Evolutionary conservation across 2,329 filamentous ascomycete species (phyloP).

Genomic region (Chrysoporthe austroafricana): DNA sequence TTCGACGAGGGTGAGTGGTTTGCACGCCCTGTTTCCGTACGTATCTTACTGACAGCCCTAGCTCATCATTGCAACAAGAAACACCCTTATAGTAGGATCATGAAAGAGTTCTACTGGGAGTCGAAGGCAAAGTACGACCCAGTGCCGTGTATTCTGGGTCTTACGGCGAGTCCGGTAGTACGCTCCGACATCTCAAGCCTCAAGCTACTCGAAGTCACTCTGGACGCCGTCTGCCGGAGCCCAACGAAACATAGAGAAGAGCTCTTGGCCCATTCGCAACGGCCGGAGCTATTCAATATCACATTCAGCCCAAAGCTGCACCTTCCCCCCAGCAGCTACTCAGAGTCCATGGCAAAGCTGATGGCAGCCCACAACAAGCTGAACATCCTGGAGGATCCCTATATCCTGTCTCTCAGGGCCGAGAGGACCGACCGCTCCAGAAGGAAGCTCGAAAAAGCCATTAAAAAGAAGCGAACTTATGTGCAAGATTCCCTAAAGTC

Average conservation of each 20-base stretch:
- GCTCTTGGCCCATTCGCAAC: slow-evolving; percentile 68
- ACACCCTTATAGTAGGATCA: slow-evolving; percentile 70
- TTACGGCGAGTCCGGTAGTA: slow-evolving; percentile 80
- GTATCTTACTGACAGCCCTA: slow-evolving; percentile 36
- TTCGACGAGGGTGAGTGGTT: slow-evolving; percentile 77
- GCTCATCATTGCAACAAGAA: slow-evolving; percentile 75
- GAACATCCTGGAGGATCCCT: slow-evolving; percentile 65
- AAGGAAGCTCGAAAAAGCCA: slow-evolving; percentile 42
- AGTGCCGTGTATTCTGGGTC: slow-evolving; percentile 72
- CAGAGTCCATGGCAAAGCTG: slow-evolving; percentile 50
- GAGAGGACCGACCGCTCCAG: slow-evolving; percentile 47
- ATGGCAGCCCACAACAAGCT: slow-evolving; percentile 45
- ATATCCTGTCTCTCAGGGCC: slow-evolving; percentile 51
- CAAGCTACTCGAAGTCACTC: slow-evolving; percentile 65
- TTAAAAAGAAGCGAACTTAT: slow-evolving; percentile 54
- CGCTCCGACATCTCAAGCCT: slow-evolving; percentile 60
- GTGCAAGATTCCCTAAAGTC: slow-evolving; percentile 58
- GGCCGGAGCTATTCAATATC: slow-evolving; percentile 56
- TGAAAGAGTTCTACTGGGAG: slow-evolving; percentile 71
- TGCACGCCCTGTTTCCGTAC: too few species aligned
- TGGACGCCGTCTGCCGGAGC: slow-evolving; percentile 71
- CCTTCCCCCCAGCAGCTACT: slow-evolving; percentile 29
- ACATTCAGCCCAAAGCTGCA: slow-evolving; percentile 35
- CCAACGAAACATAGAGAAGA: slow-evolving; percentile 72
- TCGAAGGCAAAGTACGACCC: slow-evolving; percentile 41